Base-by-base conservation (phyloP, 2,329 filamentous ascomycete species). In the Trichoderma asperellum region DNA sequence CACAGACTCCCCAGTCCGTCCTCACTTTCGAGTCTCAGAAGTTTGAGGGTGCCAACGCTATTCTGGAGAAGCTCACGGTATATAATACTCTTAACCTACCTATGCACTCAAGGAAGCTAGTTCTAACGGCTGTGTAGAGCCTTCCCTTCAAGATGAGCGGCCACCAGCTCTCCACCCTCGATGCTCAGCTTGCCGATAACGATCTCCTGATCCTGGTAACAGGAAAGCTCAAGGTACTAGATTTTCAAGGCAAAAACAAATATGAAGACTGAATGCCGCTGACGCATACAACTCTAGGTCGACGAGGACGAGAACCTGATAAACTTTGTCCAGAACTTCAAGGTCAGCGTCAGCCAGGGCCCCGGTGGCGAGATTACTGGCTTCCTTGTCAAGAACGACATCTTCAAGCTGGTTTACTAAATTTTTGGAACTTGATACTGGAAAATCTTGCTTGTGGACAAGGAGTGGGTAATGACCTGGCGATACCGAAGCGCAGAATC, bases 361-460 rank as follows among this genome's bases (percentile, higher is more conserved):
- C 40, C 68, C n/a, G 68, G 60, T 2, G 68, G 68, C 52, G 60
- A 69, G 18, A 66, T 69, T 2, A 66, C 53, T 8, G 68, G 68
- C 37, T 97, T 91, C 85, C 97, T 88, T 80, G 92, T 98, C 79
- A 91, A 90, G 84, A 97, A 98, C 86, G 95, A 98, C 81, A 83
- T 98, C 80, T 98, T 98, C 89, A 92, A 92, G 83, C 88, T 98
- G 72, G 88, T 97, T 75, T 95, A 92, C 78, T 88, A 83, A 72
- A 68, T 61, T 37, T 32, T 21, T 29, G 47, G 24, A 40, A n/a
- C 12, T 40, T 32, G 47, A 21, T 55, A 27, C 49, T 34, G 37
- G 21, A 32, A 62, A 56, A 24, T 24, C n/a, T 58, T 61, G 57
- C 47, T 70, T 32, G 68, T 40, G 52, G 56, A 27, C 18, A 34